Evolutionary conservation across 2,329 filamentous ascomycete genomes (phyloP).

Genomic region (Trichoderma sp.): DNA sequence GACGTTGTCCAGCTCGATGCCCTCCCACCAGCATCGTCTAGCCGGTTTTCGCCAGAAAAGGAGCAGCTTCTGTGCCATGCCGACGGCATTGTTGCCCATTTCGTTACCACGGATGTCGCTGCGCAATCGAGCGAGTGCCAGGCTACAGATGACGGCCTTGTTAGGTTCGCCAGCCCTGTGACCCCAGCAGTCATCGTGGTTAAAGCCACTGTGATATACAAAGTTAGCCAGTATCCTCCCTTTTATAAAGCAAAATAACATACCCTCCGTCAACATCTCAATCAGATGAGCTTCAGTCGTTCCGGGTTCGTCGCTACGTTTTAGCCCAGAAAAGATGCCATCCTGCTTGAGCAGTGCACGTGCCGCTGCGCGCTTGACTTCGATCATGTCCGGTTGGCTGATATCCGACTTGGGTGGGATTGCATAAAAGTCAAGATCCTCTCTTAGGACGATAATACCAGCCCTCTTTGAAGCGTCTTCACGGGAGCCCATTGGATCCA

Average conservation of each 20-base stretch:
- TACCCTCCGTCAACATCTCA: constrained; percentile 98
- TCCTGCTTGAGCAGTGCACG: constrained; percentile 83
- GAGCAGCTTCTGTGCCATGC: constrained; percentile 97
- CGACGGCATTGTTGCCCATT: constrained; percentile 75
- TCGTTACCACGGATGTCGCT: constrained; percentile 86
- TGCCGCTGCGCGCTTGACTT: constrained; percentile 90
- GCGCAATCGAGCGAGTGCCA: constrained; percentile 87
- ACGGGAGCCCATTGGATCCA: constrained; percentile 69
- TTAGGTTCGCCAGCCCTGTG: constrained; percentile 97
- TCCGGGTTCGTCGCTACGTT: constrained; percentile 92
- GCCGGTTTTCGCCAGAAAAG: constrained; percentile 98
- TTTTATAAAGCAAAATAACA: constrained; percentile 37
- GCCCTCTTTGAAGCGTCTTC: constrained; percentile 86
- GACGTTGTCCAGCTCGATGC: constrained; percentile 85
- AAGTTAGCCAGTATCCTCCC: neutral
- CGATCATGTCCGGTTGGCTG: constrained; percentile 85
- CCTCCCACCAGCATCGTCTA: constrained; percentile 98
- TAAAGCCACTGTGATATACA: constrained; percentile 71
- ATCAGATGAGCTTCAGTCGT: constrained; percentile 98
- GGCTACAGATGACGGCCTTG: constrained; percentile 97
- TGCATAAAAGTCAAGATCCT: constrained; percentile 96
- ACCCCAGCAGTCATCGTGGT: constrained; percentile 93
- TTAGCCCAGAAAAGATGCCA: constrained; percentile 93
- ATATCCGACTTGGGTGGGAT: constrained; percentile 88
- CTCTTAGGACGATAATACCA: constrained; percentile 93